Conservation (phyloP, 768 basidiomycete genomes). For the Hypholoma sublateritium region DNA sequence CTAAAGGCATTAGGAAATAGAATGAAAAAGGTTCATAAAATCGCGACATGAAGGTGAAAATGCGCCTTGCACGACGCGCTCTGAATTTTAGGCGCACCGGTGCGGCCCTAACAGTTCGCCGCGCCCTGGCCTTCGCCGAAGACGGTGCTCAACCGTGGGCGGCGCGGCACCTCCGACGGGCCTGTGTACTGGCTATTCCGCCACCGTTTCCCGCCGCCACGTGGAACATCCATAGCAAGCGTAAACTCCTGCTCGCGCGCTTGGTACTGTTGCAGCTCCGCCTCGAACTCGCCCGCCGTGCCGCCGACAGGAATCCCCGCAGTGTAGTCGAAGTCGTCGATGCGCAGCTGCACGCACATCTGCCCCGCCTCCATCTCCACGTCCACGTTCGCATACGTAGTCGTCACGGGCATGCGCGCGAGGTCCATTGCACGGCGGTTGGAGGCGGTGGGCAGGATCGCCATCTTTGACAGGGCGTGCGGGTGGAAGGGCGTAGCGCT, state of each 20-base stretch:
- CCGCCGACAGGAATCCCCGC: constrained; percentile 10
- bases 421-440: constrained; percentile 9
- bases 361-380: constrained; percentile 13
- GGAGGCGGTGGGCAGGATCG: neutral
- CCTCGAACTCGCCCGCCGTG: constrained; percentile 6
- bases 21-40: neutral
- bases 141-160: neutral
- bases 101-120: too few species aligned
- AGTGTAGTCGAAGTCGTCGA: constrained; percentile 8
- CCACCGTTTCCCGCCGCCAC: neutral
- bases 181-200: neutral
- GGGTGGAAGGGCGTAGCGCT: constrained; percentile 6
- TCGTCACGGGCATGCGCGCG: constrained; percentile 3
- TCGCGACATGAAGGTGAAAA: too few species aligned
- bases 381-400: constrained; percentile 4
- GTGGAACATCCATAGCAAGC: constrained; percentile 42
- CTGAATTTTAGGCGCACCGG: too few species aligned
- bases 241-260: constrained; percentile 39
- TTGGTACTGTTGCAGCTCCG: constrained; percentile 12
- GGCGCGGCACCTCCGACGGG: neutral
- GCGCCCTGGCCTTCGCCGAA: neutral
- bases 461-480: neutral
- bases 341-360: constrained; percentile 9
- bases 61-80: too few species aligned
- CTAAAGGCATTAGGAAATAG: neutral